A percentile compares a stretch with the other conserved stretches of the same genome.
These are phyloP conservation scores for Acer saccharum DNA, from an alignment of 345 rosid genomes.

Conservation along the genomic window DNA sequence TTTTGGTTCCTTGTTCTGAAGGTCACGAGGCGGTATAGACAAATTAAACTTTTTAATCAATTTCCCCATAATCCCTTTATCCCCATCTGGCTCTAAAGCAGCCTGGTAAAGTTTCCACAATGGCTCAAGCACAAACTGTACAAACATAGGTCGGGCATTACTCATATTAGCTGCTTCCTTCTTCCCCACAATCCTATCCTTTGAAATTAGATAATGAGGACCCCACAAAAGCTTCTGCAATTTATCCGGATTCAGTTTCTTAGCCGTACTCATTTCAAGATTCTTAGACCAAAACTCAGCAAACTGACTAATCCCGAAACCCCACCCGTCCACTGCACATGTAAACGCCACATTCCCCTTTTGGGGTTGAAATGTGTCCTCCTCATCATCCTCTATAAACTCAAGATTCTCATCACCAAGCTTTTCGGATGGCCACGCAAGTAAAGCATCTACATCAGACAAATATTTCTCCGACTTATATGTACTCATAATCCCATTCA, in stretches of 20 bases:
- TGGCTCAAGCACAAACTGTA: conserved; percentile 93
- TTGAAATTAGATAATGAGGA: conserved; percentile 69
- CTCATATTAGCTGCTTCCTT: conserved; percentile 56
- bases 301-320: conserved; percentile 73
- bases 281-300: conserved; percentile 79
- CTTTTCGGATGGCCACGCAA: conserved; percentile 54
- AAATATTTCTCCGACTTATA: conserved; percentile 88
- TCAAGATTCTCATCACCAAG: conserved; percentile 60
- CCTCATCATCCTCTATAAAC: conserved; percentile 85
- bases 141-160: conserved; percentile 90
- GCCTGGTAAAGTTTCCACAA: conserved; percentile 88
- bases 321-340: conserved; percentile 96
- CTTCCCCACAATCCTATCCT: conserved; percentile 81
- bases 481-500: conserved; percentile 80
- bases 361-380: conserved; percentile 92
- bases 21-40: conserved; percentile 75
- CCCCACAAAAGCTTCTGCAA: conserved; percentile 91
- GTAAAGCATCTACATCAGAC: conserved; percentile 89
- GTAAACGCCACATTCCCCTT: conserved; percentile 89
- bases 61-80: conserved; percentile 58
- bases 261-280: conserved; percentile 67
- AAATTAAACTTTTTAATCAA: conserved; percentile 74
- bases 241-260: conserved; percentile 53
- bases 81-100: conserved; percentile 70
- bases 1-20: conserved; percentile 87